A percentile compares a stretch with the other conserved stretches of the same genome.
Evolutionary conservation across 345 rosid genomes (phyloP).

Genomic region (Lumnitzera littorea): DNA sequence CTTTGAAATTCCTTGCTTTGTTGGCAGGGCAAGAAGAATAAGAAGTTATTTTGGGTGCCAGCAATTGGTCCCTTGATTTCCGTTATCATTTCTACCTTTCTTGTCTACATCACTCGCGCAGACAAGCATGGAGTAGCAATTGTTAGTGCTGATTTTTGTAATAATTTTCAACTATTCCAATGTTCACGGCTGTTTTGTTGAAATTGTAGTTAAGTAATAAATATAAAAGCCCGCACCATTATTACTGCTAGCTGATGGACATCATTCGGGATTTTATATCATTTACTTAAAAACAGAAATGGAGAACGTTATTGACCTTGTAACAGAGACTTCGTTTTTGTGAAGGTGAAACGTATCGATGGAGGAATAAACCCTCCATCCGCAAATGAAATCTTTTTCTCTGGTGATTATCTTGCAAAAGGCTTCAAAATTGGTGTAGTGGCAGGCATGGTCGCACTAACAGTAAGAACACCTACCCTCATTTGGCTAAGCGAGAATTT

Average conservation of each 20-base stretch:
- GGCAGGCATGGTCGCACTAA: constrained; percentile 15
- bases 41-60: constrained; percentile 38
- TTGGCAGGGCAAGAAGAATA: constrained; percentile 33
- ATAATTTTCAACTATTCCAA: not conserved
- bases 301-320: not conserved
- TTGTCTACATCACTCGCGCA: constrained; percentile 26
- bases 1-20: not conserved
- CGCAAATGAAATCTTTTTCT: constrained; percentile 8
- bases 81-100: constrained; percentile 33
- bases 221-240: no score
- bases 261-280: no score
- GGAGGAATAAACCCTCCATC: constrained; percentile 17
- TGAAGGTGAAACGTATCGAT: constrained; percentile 9
- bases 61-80: constrained; percentile 44
- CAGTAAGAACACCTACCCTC: constrained; percentile 3
- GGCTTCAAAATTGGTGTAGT: constrained; percentile 17
- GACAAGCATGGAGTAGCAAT: constrained; percentile 24
- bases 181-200: not conserved
- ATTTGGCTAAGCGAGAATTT: not conserved
- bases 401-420: constrained; percentile 12
- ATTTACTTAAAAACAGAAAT: not conserved
- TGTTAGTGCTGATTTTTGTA: constrained; percentile 17
- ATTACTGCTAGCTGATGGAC: no score
- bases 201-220: no score
- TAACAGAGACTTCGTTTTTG: no score